A percentile compares a stretch with the other conserved stretches of the same genome.
Conservation (phyloP, 2,329 filamentous ascomycete genomes). For the Scortechinia acanthostroma region DNA sequence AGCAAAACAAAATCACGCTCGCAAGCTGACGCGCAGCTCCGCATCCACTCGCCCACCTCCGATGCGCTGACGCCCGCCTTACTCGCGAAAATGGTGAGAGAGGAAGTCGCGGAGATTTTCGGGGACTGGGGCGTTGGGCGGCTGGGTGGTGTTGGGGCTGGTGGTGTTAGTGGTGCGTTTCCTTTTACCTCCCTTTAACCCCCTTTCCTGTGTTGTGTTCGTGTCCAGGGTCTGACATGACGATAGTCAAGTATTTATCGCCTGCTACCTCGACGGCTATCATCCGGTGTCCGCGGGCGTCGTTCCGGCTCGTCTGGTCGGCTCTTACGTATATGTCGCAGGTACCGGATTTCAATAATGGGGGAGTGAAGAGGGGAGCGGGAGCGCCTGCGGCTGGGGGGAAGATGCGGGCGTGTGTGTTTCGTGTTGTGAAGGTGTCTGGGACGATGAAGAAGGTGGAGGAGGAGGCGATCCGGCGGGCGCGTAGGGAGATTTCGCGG, state of each 20-base stretch:
- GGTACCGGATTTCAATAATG: slow-evolving; percentile 36
- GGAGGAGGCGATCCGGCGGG: slow-evolving; percentile 77
- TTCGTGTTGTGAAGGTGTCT: slow-evolving; percentile 78
- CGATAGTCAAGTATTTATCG: slow-evolving; percentile 84
- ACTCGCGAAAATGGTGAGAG: slow-evolving; percentile 63
- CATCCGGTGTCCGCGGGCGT: slow-evolving; percentile 71
- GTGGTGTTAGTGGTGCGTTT: slow-evolving; percentile 31
- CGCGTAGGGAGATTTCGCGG: slow-evolving; percentile 64
- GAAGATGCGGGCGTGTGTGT: slow-evolving; percentile 62
- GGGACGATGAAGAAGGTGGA: slow-evolving; percentile 90
- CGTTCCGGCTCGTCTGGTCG: slow-evolving; percentile 85
- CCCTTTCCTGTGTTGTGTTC: not conserved
- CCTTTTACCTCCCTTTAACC: not conserved
- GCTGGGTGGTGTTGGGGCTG: slow-evolving; percentile 59
- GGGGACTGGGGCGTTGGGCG: slow-evolving; percentile 83
- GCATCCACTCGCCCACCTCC: slow-evolving; percentile 73
- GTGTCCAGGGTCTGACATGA: slow-evolving; percentile 2
- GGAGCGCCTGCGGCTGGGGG: slow-evolving; percentile 11
- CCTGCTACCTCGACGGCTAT: slow-evolving; percentile 91
- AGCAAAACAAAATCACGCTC: too few relatives aligned
- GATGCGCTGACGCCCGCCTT: slow-evolving; percentile 60
- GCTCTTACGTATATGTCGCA: slow-evolving; percentile 74
- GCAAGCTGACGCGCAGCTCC: slow-evolving; percentile 25
- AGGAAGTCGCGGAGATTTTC: slow-evolving; percentile 67
- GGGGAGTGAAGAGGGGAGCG: not conserved